Conservation (phyloP, 257 asterid species). For the Nicotiana noctiflora region DNA sequence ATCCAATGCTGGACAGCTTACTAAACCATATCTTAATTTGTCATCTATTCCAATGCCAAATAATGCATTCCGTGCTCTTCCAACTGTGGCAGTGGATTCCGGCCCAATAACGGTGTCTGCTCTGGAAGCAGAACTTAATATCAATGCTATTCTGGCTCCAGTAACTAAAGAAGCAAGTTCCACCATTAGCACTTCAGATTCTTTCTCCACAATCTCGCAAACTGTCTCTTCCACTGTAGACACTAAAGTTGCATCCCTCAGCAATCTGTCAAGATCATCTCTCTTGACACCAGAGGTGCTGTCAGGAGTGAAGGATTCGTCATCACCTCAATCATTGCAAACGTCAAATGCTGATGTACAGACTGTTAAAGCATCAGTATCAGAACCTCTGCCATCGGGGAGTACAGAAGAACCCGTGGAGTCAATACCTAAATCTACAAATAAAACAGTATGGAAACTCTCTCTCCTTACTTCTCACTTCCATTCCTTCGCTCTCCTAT, state of each 20-base stretch:
- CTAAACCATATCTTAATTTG: background rate
- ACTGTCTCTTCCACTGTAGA: background rate
- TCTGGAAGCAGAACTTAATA: background rate
- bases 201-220: background rate
- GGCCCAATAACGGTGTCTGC: slow-evolving; percentile 11
- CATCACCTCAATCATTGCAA: background rate
- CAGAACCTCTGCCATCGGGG: slow-evolving; percentile 3
- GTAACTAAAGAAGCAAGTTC: slow-evolving; percentile 8
- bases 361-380: slow-evolving; percentile 1
- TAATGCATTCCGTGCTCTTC: slow-evolving; percentile 1
- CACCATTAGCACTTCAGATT: slow-evolving; percentile 14
- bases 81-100: slow-evolving; percentile 6
- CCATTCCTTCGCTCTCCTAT: background rate
- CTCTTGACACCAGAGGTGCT: slow-evolving; percentile 5
- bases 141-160: slow-evolving; percentile 8
- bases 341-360: background rate
- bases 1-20: slow-evolving; percentile 12
- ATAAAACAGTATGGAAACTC: slow-evolving; percentile 11
- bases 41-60: slow-evolving; percentile 10
- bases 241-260: background rate
- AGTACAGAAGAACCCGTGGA: slow-evolving; percentile 7
- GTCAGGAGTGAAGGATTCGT: background rate
- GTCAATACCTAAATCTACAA: slow-evolving; percentile 1
- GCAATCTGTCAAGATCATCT: background rate
- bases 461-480: background rate